Conservation (phyloP, 2,329 filamentous ascomycete genomes). For the Diplodia corticola region DNA sequence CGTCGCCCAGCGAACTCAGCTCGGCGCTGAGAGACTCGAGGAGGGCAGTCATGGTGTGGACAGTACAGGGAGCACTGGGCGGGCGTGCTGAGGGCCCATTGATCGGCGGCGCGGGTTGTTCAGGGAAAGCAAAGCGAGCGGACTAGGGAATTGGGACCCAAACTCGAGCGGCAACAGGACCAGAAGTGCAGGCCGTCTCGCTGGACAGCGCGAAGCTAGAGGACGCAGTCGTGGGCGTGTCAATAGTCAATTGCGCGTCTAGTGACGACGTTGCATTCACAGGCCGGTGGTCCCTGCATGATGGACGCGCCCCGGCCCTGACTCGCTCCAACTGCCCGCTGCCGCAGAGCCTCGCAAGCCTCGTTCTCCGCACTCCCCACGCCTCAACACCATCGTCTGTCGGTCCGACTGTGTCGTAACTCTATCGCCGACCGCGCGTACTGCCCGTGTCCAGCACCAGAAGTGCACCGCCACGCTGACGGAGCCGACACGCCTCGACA, state of each 20-base stretch:
- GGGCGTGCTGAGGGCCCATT: slow-evolving; percentile 10
- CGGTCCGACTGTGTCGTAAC: not conserved
- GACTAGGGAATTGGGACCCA: not conserved
- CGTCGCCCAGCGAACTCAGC: not conserved
- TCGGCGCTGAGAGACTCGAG: slow-evolving; percentile 12
- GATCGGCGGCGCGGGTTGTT: slow-evolving; percentile 6
- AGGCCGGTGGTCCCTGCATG: slow-evolving; percentile 15
- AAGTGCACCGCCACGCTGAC: not conserved
- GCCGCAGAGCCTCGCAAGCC: slow-evolving; percentile 14
- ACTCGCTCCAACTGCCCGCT: slow-evolving; percentile 7
- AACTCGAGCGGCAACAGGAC: not conserved
- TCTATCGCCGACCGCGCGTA: not conserved
- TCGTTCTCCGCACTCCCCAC: not conserved
- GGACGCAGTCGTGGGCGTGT: not conserved
- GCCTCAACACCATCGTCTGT: slow-evolving; percentile 3
- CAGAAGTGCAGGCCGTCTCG: not conserved
- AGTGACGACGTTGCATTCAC: slow-evolving; percentile 21
- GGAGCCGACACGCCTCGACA: not conserved
- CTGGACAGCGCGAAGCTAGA: not conserved
- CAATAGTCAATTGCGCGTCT: slow-evolving; percentile 18
- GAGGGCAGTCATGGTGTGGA: slow-evolving; percentile 5
- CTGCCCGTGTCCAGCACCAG: not conserved
- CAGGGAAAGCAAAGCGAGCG: not conserved
- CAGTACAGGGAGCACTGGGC: slow-evolving; percentile 15
- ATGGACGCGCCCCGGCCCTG: not conserved